Evolutionary conservation across 352 stramenopile genomes (phyloP).

Genomic region (Phytopythium litorale): DNA sequence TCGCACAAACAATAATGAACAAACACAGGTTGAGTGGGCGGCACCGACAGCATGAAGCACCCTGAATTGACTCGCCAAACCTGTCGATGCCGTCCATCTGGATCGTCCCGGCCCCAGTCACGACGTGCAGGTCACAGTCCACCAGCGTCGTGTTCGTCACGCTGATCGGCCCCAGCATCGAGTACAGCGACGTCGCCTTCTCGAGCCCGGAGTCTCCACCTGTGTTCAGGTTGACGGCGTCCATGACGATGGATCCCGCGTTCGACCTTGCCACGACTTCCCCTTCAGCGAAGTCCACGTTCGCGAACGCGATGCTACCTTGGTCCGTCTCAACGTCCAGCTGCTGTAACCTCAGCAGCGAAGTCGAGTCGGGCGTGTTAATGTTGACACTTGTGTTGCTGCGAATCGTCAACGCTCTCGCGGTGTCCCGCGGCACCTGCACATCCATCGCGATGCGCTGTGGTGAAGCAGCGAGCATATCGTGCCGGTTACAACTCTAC

Average conservation of each 20-base stretch:
- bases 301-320: conserved; percentile 41
- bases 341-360: conserved; percentile 20
- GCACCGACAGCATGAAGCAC: background rate
- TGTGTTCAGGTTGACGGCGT: conserved; percentile 37
- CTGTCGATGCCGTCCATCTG: conserved; percentile 29
- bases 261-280: conserved; percentile 34
- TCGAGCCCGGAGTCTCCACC: conserved; percentile 18
- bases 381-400: conserved; percentile 58
- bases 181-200: conserved; percentile 29
- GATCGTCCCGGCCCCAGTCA: conserved; percentile 48
- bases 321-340: conserved; percentile 38
- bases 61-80: conserved; percentile 15
- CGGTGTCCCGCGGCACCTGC: conserved; percentile 20
- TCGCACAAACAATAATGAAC: background rate
- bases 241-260: conserved; percentile 48
- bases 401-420: conserved; percentile 26
- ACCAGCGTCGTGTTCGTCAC: conserved; percentile 41
- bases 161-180: conserved; percentile 39
- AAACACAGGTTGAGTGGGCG: background rate
- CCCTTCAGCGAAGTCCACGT: conserved; percentile 29
- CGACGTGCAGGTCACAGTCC: conserved; percentile 49
- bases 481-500: background rate
- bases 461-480: background rate
- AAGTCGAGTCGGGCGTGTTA: conserved; percentile 17
- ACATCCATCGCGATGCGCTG: conserved; percentile 46